Percentiles rank a stretch among this genome's conserved stretches.
phyloP scores from a whole-genome alignment of 2,329 filamentous ascomycete species.

The Fusarium graminum region DNA sequence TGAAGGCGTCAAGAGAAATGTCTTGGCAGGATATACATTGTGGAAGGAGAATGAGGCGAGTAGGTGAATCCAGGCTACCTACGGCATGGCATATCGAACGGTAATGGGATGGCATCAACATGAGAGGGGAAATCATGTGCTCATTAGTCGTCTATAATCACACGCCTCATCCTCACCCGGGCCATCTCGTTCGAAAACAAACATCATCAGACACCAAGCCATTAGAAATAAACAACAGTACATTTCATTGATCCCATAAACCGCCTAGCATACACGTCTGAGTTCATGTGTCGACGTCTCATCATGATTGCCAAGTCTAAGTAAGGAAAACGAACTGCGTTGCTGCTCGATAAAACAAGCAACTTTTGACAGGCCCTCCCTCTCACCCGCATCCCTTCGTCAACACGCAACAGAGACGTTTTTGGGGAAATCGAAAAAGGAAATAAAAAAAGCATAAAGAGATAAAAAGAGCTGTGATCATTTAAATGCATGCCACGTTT shows the following conservation, averaged over 20 bases:
- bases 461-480: slow-evolving; percentile 49
- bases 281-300: slow-evolving; percentile 30
- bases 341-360: slow-evolving; percentile 28
- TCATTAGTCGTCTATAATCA: slow-evolving; percentile 44
- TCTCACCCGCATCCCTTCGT: slow-evolving; percentile 24
- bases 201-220: slow-evolving; percentile 6
- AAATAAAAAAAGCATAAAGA: slow-evolving; percentile 38
- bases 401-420: slow-evolving; percentile 33
- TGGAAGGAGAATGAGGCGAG: slow-evolving; percentile 30
- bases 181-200: slow-evolving; percentile 4
- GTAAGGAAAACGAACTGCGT: slow-evolving; percentile 31
- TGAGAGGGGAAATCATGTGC: slow-evolving; percentile 33
- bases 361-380: slow-evolving; percentile 28
- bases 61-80: neutral
- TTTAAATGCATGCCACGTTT: slow-evolving; percentile 52
- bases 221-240: slow-evolving; percentile 34
- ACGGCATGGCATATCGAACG: neutral
- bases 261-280: slow-evolving; percentile 47
- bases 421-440: slow-evolving; percentile 40
- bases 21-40: slow-evolving; percentile 54
- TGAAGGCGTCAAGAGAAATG: slow-evolving; percentile 49
- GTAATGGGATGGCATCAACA: neutral
- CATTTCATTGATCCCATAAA: slow-evolving; percentile 50
- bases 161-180: slow-evolving; percentile 17
- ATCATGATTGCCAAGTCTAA: slow-evolving; percentile 32